phyloP scores from a whole-genome alignment of 352 stramenopile species.

The Globisporangium canariense region DNA sequence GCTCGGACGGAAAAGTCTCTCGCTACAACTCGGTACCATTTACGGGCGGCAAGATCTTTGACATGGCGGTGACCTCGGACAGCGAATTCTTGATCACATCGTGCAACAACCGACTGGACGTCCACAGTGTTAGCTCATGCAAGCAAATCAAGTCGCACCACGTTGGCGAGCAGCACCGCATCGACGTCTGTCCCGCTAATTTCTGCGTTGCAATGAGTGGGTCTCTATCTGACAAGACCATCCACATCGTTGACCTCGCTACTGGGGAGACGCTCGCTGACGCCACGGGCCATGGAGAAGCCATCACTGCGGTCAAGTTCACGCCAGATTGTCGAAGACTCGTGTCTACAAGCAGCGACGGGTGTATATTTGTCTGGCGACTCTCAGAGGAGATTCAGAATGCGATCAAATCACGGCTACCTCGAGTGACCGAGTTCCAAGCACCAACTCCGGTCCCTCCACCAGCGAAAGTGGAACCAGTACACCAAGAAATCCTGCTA shows the following conservation, averaged over 20 bases:
- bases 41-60: conserved; percentile 68
- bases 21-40: conserved; percentile 53
- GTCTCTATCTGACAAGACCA: conserved; percentile 78
- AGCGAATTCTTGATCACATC: conserved; percentile 62
- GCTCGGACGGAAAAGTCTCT: conserved; percentile 30
- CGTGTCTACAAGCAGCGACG: conserved; percentile 78
- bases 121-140: conserved; percentile 55
- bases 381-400: conserved; percentile 72
- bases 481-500: conserved; percentile 19
- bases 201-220: conserved; percentile 79
- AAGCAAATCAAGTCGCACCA: conserved; percentile 62
- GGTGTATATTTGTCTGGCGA: conserved; percentile 88
- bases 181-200: conserved; percentile 62
- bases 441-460: conserved; percentile 26
- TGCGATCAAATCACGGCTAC: conserved; percentile 58
- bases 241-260: conserved; percentile 83
- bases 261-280: conserved; percentile 75
- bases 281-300: conserved; percentile 80
- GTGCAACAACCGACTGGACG: conserved; percentile 81
- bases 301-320: conserved; percentile 79
- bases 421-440: conserved; percentile 31
- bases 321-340: conserved; percentile 83
- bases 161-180: conserved; percentile 69
- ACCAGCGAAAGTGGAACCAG: conserved; percentile 6
- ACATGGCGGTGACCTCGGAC: conserved; percentile 68